Evolutionary conservation across 2,329 filamentous ascomycete species (phyloP), one percentile per base, ranked within the genome.

Genomic region (Xylariaceae sp.): DNA sequence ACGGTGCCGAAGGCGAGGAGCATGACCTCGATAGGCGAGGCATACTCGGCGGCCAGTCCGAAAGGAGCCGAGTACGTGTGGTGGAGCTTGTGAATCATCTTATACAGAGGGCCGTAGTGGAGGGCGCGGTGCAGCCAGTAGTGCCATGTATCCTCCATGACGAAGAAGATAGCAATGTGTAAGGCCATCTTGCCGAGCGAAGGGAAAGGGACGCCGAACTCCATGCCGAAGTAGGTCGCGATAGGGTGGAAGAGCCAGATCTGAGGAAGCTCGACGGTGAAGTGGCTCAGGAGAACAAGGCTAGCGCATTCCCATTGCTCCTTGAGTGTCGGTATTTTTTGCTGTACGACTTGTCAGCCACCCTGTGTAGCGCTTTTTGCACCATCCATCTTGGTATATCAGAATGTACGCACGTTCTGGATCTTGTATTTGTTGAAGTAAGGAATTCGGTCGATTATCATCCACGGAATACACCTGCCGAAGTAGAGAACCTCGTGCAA

Each of bases 171-270:
- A 45, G 82, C 77, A 52, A 98, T 90, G 58, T 98, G 92, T 61
- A 85, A 80, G 50, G 83, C 84, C 74, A 98, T 97, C 58, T 82
- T 96, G 68, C 76, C 84, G 51, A 83, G 56, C 9, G 84, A 72
- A 23, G 92, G 92, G 72, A 98, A 98, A 8, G 90, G 92, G 34
- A 95, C 86, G 46, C 80, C 78, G 50, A 86, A 95, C 43, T 82
- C 74, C 66, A 98, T 83, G 56, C 92, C 92, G 62, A 88, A 89
- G 67, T 80, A 94, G 61, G 89, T 87, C 42, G 90, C 90, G 72
- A 96, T 79, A 19, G 92, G 92, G 71, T 98, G 92, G 77, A 98
- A 98, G 56, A 97, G 78, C 90, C 90, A 97, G 64, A 97, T 97
- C 67, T 97, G 92, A 46, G 92, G 92, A 26, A 98, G 78, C 68